Evolutionary conservation across 2,329 filamentous ascomycete species (phyloP).

Genomic region (Septoria linicola): DNA sequence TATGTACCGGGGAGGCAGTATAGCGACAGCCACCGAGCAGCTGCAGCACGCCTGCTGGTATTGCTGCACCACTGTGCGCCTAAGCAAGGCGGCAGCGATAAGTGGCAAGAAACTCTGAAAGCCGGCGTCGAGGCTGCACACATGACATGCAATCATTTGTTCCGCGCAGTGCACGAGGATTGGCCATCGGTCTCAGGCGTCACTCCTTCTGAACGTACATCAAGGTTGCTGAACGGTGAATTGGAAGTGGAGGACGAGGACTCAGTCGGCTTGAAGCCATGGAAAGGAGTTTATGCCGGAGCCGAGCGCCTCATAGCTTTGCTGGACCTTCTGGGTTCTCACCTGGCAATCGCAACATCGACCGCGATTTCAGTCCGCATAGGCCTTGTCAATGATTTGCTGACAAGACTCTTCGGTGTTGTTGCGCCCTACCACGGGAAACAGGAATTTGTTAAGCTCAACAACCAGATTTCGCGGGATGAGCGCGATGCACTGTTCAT

Average conservation of each 20-base stretch:
- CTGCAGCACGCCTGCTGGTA: constrained; percentile 65
- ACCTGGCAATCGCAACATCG: constrained; percentile 64
- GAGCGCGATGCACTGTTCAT: constrained; percentile 79
- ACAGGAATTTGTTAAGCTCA: constrained; percentile 58
- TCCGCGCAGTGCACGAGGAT: constrained; percentile 76
- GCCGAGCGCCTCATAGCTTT: constrained; percentile 66
- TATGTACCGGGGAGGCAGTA: constrained; percentile 18
- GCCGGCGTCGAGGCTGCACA: constrained; percentile 66
- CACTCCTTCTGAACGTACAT: constrained; percentile 26
- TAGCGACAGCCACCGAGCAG: constrained; percentile 35
- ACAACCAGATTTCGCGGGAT: constrained; percentile 71
- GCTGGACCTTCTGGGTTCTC: constrained; percentile 63
- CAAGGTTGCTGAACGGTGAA: constrained; percentile 24
- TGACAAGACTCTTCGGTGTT: constrained; percentile 68
- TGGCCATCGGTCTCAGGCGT: constrained; percentile 66
- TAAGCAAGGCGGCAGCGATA: constrained; percentile 72
- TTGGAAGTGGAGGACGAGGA: constrained; percentile 26
- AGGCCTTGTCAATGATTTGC: constrained; percentile 65
- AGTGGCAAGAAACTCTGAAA: constrained; percentile 71
- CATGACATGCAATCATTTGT: constrained; percentile 69
- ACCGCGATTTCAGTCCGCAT: constrained; percentile 66
- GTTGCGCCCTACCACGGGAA: constrained; percentile 48
- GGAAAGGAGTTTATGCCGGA: constrained; percentile 74
- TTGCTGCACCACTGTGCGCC: constrained; percentile 77
- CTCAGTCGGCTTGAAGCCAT: constrained; percentile 58